These are phyloP conservation scores for Phytophthora colocasiae DNA, from an alignment of 352 stramenopile species.

Conservation along the genomic window DNA sequence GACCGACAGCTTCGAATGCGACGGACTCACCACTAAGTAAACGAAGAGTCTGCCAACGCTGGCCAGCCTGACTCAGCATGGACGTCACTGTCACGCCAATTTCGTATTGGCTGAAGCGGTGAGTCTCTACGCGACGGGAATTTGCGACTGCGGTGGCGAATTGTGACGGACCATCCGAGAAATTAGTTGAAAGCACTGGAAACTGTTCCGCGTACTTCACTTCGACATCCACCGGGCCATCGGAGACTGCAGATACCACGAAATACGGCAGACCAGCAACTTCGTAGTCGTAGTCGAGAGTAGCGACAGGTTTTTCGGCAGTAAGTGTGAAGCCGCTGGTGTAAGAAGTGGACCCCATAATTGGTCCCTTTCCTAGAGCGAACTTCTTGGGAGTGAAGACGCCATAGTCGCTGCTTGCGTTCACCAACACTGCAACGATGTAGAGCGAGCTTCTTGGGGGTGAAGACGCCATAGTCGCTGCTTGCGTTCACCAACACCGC, in stretches of 20 bases:
- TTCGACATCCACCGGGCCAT: conserved; percentile 34
- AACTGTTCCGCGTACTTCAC: conserved; percentile 45
- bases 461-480: conserved; percentile 21
- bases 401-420: conserved; percentile 2
- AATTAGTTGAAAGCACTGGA: conserved; percentile 27
- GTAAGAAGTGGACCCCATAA: conserved; percentile 10
- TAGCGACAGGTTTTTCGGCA: conserved; percentile 24
- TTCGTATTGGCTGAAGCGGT: conserved; percentile 19
- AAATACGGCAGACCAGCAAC: conserved; percentile 38
- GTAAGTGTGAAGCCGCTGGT: conserved; percentile 22
- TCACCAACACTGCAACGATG: neutral
- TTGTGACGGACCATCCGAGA: conserved; percentile 34
- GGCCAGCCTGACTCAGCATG: conserved; percentile 32
- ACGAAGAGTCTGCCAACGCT: conserved; percentile 38
- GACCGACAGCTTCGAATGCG: conserved; percentile 35
- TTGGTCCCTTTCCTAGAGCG: conserved; percentile 15
- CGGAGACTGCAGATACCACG: conserved; percentile 24
- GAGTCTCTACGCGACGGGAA: conserved; percentile 38
- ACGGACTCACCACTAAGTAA: conserved; percentile 32
- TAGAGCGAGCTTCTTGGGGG: conserved; percentile 28
- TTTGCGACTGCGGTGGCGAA: conserved; percentile 32
- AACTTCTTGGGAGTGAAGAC: conserved; percentile 43
- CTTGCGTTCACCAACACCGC: neutral
- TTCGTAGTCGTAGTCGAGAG: conserved; percentile 41
- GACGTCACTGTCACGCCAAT: conserved; percentile 28